Percentiles rank a stretch among this genome's conserved stretches.
Conservation (phyloP, 2,329 filamentous ascomycete species). For the Epichloe uncinata region DNA sequence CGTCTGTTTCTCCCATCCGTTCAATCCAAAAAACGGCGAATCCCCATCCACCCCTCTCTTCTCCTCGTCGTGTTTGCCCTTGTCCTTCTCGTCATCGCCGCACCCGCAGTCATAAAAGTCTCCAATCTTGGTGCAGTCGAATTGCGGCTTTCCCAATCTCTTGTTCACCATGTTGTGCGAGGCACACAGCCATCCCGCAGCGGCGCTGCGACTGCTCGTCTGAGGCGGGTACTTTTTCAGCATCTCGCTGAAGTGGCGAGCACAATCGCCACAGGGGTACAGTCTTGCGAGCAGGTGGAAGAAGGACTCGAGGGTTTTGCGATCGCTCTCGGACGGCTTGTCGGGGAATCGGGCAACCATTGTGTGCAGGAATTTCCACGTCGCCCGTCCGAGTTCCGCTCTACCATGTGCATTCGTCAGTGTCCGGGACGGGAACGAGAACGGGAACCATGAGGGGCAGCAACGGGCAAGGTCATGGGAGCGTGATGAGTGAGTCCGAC, state of each 20-base stretch:
- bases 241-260: conserved; percentile 50
- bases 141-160: conserved; percentile 45
- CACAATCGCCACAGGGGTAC: conserved; percentile 59
- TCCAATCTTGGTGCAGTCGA: conserved; percentile 54
- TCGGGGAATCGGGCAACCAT: conserved; percentile 57
- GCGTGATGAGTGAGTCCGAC: conserved; percentile 9
- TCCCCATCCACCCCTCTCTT: neutral
- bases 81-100: conserved; percentile 41
- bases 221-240: conserved; percentile 52
- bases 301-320: conserved; percentile 48
- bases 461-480: neutral
- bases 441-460: neutral
- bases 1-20: neutral
- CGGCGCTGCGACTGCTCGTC: conserved; percentile 47
- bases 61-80: conserved; percentile 14
- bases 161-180: conserved; percentile 56
- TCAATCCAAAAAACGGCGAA: too few relatives aligned
- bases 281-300: conserved; percentile 54
- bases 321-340: conserved; percentile 47
- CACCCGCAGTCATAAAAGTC: conserved; percentile 63
- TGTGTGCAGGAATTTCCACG: conserved; percentile 59
- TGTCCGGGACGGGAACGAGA: neutral
- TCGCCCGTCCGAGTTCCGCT: conserved; percentile 52
- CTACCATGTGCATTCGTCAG: conserved; percentile 19
- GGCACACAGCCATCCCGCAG: conserved; percentile 55